phyloP scores from a whole-genome alignment of 148 eudicot species.

The Arbutus unedo region DNA sequence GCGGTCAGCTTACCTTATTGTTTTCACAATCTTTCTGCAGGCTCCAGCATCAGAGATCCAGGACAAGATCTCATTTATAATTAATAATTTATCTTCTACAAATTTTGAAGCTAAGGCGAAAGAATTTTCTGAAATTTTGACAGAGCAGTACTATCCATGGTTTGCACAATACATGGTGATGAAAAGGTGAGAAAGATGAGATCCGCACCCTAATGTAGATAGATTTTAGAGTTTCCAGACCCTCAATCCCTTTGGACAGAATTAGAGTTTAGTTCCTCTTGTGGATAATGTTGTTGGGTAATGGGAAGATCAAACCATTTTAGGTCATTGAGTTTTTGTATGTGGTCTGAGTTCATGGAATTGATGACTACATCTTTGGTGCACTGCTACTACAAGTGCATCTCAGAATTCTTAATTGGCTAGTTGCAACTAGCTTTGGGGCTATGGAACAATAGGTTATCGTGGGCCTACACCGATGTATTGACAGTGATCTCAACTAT shows the following conservation, averaged over 20 bases:
- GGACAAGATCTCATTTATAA: conserved; percentile 84
- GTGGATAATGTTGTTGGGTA: not conserved
- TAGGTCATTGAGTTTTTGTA: not conserved
- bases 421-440: not conserved
- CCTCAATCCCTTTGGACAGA: not conserved
- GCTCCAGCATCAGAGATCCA: conserved; percentile 85
- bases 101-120: conserved; percentile 86
- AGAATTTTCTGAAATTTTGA: conserved; percentile 74
- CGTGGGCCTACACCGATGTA: not conserved
- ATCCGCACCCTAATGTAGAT: not conserved
- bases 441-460: not conserved
- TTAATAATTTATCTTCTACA: conserved; percentile 69
- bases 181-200: conserved; percentile 59
- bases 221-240: not conserved
- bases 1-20: not conserved
- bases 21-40: conserved; percentile 36
- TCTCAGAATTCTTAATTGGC: not conserved
- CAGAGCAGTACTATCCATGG: conserved; percentile 82
- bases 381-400: not conserved
- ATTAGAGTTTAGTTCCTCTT: not conserved
- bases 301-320: not conserved
- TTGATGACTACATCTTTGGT: not conserved
- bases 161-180: conserved; percentile 98
- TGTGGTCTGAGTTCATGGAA: not conserved
- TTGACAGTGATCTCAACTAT: not conserved